phyloP scores from a whole-genome alignment of 495 filamentous ascomycete genomes.

The Niebla homalea region DNA sequence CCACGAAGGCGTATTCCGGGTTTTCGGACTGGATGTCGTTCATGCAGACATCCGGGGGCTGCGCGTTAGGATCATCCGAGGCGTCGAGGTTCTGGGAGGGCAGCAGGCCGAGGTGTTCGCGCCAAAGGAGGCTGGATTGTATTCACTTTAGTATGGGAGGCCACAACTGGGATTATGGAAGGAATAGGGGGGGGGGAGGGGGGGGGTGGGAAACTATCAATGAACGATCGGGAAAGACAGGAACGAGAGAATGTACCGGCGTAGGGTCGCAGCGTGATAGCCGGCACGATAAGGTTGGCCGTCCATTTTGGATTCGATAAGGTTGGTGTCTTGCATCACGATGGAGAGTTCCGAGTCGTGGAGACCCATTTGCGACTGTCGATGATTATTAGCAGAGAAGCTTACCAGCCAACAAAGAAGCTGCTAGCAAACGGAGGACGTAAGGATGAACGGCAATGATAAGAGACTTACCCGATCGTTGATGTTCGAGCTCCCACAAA shows the following conservation, averaged over 20 bases:
- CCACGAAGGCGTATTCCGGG: constrained; percentile 60
- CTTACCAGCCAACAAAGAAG: too few species aligned
- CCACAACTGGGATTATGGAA: too few species aligned
- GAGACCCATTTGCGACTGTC: constrained; percentile 64
- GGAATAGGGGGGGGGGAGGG: too few species aligned
- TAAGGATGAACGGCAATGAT: too few species aligned
- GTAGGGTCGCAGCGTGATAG: constrained; percentile 64
- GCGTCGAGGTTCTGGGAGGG: constrained; percentile 62
- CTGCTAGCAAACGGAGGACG: neutral
- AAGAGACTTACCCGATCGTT: constrained; percentile 58
- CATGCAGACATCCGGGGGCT: constrained; percentile 60
- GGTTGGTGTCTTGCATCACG: constrained; percentile 74
- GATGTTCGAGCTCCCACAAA: constrained; percentile 83
- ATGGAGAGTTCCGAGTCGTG: constrained; percentile 90
- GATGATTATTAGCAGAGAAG: constrained; percentile 7
- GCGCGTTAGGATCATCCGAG: constrained; percentile 60
- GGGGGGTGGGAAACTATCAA: too few species aligned
- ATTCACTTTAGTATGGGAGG: too few species aligned
- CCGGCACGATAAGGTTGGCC: constrained; percentile 62
- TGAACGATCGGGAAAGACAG: too few species aligned
- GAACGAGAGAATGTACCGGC: constrained; percentile 21
- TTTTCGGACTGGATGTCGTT: constrained; percentile 50
- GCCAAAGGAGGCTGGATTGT: constrained; percentile 56
- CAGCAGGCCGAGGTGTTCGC: constrained; percentile 80
- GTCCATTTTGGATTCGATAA: constrained; percentile 64